Conservation (phyloP, 169 alveolate genomes). For the Eimeria zaria region DNA sequence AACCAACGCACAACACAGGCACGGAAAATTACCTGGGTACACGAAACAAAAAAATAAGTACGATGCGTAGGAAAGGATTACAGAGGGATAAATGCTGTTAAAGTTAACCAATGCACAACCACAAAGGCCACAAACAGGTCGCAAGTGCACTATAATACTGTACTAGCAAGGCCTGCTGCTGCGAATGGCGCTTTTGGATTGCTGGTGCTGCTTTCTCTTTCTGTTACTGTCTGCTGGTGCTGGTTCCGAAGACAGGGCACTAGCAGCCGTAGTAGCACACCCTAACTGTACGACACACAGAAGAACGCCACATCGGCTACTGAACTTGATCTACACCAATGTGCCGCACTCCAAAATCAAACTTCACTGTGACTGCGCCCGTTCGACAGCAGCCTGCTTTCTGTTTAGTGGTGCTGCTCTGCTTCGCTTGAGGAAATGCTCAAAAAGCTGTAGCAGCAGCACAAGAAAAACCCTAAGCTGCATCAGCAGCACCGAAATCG, state of each 20-base stretch:
- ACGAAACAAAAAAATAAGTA: background rate
- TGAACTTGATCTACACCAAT: background rate
- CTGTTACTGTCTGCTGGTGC: background rate
- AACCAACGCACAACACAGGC: background rate
- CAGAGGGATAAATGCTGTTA: background rate
- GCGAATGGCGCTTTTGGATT: no score
- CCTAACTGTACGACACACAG: background rate
- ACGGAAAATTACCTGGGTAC: background rate
- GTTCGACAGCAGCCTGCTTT: background rate
- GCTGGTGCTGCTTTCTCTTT: background rate
- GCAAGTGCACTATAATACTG: background rate
- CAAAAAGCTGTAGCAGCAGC: background rate
- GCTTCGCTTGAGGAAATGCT: background rate
- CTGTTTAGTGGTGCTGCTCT: background rate
- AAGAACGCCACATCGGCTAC: no score
- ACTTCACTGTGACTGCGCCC: background rate
- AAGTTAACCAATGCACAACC: background rate
- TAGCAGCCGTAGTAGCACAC: background rate
- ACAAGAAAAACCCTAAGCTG: background rate
- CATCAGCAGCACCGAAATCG: background rate
- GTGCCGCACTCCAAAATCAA: background rate
- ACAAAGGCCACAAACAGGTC: background rate
- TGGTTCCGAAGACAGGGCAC: background rate
- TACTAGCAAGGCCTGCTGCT: background rate
- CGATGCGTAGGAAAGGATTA: background rate